A percentile compares a stretch with the other conserved stretches of the same genome.
phyloP scores from a whole-genome alignment of 805 yeast genomes.

The Hanseniaspora meyeri region DNA sequence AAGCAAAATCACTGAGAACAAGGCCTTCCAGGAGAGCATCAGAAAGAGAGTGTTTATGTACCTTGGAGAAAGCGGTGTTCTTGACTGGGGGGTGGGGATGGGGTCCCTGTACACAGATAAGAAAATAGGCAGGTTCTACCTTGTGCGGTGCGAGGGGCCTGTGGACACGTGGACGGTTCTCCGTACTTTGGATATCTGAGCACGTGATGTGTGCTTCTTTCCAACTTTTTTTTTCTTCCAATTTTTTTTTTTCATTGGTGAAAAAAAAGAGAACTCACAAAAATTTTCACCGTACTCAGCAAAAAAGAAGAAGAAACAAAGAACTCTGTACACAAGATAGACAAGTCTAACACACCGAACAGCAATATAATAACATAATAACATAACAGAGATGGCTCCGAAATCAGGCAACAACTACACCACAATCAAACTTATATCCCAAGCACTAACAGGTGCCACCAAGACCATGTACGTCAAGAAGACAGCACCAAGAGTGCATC shows the following conservation, averaged over 20 bases:
- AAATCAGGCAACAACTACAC: slow-evolving; percentile 55
- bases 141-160: slow-evolving; percentile 17
- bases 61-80: slow-evolving; percentile 27
- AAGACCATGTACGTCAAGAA: slow-evolving; percentile 73
- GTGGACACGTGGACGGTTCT: slow-evolving; percentile 17
- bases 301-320: too few species aligned
- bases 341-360: too few species aligned
- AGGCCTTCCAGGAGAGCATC: slow-evolving; percentile 44
- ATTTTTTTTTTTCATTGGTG: background rate
- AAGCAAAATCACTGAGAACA: slow-evolving; percentile 47
- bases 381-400: slow-evolving; percentile 20
- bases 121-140: slow-evolving; percentile 6
- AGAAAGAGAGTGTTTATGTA: slow-evolving; percentile 44
- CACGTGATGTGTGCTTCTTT: background rate
- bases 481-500: slow-evolving; percentile 64
- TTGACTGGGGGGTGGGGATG: slow-evolving; percentile 44
- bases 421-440: slow-evolving; percentile 71
- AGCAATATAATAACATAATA: too few species aligned
- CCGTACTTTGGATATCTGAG: slow-evolving; percentile 14
- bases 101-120: background rate
- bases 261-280: too few species aligned
- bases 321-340: background rate
- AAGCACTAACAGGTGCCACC: slow-evolving; percentile 82
- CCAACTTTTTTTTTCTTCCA: background rate
- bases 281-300: too few species aligned